Percentiles rank a stretch among this genome's conserved stretches.
phyloP scores from a whole-genome alignment of 2,329 filamentous ascomycete species.

The Colletotrichum sp. region DNA sequence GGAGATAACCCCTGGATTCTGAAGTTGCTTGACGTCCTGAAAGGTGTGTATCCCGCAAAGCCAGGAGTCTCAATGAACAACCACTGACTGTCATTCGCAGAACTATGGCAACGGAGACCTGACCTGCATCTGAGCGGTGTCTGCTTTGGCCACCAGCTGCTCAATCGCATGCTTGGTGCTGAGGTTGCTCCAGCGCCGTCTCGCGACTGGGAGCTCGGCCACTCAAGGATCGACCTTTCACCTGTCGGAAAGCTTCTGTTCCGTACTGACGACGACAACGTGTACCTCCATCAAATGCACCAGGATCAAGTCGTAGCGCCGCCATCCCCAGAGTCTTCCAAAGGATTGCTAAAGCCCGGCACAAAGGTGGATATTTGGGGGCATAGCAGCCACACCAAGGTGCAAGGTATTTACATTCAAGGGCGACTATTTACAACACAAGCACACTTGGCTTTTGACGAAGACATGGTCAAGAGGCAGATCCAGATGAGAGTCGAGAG shows the following conservation, averaged over 20 bases:
- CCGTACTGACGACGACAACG: constrained; percentile 49
- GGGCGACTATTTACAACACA: constrained; percentile 74
- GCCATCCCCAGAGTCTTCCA: constrained; percentile 55
- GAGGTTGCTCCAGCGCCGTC: constrained; percentile 67
- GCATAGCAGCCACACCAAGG: constrained; percentile 65
- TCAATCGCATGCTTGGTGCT: constrained; percentile 73
- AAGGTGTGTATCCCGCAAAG: constrained; percentile 32
- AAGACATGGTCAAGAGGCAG: constrained; percentile 70
- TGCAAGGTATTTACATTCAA: constrained; percentile 77
- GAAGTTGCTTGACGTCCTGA: constrained; percentile 65
- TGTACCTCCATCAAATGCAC: constrained; percentile 81
- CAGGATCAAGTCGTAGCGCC: constrained; percentile 71
- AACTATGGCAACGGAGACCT: constrained; percentile 54
- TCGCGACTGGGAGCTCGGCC: constrained; percentile 76
- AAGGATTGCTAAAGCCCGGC: constrained; percentile 39
- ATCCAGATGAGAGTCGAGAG: constrained; percentile 63
- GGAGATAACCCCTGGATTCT: constrained; percentile 76
- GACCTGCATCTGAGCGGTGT: constrained; percentile 70
- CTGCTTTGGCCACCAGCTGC: constrained; percentile 83
- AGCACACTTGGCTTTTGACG: constrained; percentile 79
- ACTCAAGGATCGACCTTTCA: constrained; percentile 68
- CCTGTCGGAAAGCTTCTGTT: constrained; percentile 72
- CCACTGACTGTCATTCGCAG: constrained; percentile 24
- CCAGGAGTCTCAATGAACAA: neutral
- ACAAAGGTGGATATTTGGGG: constrained; percentile 62